Evolutionary conservation across 305 asterid genomes (phyloP).

Genomic region (Solanum aculeatissimum): DNA sequence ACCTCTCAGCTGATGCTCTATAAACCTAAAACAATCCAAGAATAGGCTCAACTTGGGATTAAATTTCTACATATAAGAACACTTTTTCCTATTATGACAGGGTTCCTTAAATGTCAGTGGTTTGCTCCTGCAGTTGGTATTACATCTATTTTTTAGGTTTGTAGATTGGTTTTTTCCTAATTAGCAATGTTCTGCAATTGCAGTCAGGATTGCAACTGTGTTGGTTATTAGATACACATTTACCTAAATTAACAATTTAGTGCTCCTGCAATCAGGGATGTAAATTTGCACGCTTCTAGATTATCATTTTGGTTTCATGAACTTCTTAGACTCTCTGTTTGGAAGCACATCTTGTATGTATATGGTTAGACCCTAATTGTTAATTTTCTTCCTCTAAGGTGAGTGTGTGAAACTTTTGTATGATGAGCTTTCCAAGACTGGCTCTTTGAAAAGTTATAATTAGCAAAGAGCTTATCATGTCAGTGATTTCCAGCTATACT

Average conservation of each 20-base stretch:
- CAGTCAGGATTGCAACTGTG: background rate
- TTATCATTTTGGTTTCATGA: background rate
- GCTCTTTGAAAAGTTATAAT: background rate
- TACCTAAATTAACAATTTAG: background rate
- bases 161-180: background rate
- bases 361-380: background rate
- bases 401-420: background rate
- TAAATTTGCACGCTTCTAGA: background rate
- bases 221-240: background rate
- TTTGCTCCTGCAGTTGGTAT: background rate
- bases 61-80: background rate
- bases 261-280: background rate
- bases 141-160: background rate
- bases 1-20: background rate
- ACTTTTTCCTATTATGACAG: background rate
- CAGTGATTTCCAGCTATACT: background rate
- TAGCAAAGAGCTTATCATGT: background rate
- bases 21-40: background rate
- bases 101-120: background rate
- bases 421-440: background rate
- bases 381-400: background rate
- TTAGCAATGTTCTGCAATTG: background rate
- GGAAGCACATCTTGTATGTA: background rate
- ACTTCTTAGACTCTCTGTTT: background rate
- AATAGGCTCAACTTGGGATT: background rate